Conservation (phyloP, 1,284 basidiomycete genomes). For the Pseudozyma thailandica region DNA sequence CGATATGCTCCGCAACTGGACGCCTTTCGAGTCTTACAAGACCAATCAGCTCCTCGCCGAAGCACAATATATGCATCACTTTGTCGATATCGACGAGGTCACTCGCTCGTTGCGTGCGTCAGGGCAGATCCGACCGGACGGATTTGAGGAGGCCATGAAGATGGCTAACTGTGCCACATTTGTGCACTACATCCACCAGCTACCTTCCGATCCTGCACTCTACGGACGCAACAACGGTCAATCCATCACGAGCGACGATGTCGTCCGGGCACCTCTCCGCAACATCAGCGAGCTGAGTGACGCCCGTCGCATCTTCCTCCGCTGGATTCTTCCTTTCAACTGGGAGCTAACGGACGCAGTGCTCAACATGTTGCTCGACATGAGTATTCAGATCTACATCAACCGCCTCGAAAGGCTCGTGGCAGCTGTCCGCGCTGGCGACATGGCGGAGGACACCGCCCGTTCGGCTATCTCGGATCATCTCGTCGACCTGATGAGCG, state of each 20-base stretch:
- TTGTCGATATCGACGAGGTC: constrained; percentile 52
- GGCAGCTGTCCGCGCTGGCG: constrained; percentile 13
- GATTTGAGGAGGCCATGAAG: constrained; percentile 47
- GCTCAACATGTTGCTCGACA: constrained; percentile 51
- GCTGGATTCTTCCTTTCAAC: constrained; percentile 46
- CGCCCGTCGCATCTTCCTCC: constrained; percentile 50
- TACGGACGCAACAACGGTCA: constrained; percentile 27
- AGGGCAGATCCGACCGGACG: constrained; percentile 22
- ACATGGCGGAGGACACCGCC: constrained; percentile 27
- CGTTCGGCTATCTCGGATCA: constrained; percentile 21
- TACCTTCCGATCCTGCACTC: constrained; percentile 23
- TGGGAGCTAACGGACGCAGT: constrained; percentile 45
- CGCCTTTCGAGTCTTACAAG: constrained; percentile 53
- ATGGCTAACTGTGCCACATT: constrained; percentile 61
- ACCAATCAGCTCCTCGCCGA: constrained; percentile 53
- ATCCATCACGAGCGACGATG: constrained; percentile 25
- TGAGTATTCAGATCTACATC: constrained; percentile 59
- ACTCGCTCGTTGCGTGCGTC: constrained; percentile 23
- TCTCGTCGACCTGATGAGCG: constrained; percentile 39
- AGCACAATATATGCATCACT: constrained; percentile 52
- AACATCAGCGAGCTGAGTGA: constrained; percentile 53
- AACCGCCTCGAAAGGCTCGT: constrained; percentile 40
- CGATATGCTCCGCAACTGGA: constrained; percentile 52
- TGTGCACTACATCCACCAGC: constrained; percentile 56
- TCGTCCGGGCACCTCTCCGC: constrained; percentile 32